Evolutionary conservation across 768 basidiomycete species (phyloP).

Genomic region (Arthromyces matolae): DNA sequence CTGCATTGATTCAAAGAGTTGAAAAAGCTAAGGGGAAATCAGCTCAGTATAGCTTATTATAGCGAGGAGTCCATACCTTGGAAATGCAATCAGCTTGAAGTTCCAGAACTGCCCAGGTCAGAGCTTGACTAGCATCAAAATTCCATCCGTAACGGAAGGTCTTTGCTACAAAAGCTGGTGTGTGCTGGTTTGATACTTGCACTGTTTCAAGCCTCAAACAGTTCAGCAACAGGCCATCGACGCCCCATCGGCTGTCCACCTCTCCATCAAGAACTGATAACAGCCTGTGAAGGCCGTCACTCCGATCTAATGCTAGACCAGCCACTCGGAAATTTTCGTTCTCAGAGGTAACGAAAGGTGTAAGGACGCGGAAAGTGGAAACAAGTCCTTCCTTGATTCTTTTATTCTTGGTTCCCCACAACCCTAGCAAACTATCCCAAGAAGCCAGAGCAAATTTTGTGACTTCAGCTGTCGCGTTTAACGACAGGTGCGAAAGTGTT

Average conservation of each 20-base stretch:
- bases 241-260: conserved; percentile 58
- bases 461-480: conserved; percentile 66
- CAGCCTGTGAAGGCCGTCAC: conserved; percentile 46
- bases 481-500: conserved; percentile 67
- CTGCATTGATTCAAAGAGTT: conserved; percentile 56
- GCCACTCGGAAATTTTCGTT: conserved; percentile 15
- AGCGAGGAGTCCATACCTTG: conserved; percentile 42
- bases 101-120: conserved; percentile 77
- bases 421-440: conserved; percentile 59
- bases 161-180: conserved; percentile 49
- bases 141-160: conserved; percentile 74
- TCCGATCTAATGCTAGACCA: conserved; percentile 34
- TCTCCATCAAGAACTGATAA: conserved; percentile 60
- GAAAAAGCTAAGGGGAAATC: conserved; percentile 50
- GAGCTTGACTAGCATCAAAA: conserved; percentile 65
- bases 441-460: conserved; percentile 54
- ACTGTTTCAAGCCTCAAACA: conserved; percentile 54
- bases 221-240: conserved; percentile 63
- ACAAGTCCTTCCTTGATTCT: conserved; percentile 76
- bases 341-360: conserved; percentile 62
- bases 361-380: conserved; percentile 63
- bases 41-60: conserved; percentile 3
- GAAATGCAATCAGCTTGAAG: conserved; percentile 76
- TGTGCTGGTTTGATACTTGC: conserved; percentile 12
- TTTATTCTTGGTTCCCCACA: conserved; percentile 82